These are phyloP conservation scores for Saraca asoca DNA, from an alignment of 331 rosid species.

Conservation along the genomic window DNA sequence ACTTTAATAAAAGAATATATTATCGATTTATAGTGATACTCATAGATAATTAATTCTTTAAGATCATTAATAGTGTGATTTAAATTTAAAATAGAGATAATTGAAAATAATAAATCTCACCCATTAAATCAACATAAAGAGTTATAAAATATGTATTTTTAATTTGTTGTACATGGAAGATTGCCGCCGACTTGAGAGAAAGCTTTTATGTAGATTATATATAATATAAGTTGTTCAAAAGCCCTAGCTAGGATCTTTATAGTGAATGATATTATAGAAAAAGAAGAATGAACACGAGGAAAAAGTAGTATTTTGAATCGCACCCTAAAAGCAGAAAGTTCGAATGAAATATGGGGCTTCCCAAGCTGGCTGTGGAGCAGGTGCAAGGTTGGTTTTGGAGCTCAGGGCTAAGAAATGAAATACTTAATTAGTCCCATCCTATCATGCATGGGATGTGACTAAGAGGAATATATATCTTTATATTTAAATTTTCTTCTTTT, in stretches of 20 bases:
- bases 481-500: background rate
- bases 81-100: too few relatives aligned
- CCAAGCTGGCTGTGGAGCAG: constrained; percentile 67
- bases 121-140: too few relatives aligned
- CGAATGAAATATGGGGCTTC: constrained; percentile 32
- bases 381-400: constrained; percentile 63
- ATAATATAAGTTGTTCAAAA: constrained; percentile 27
- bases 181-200: constrained; percentile 48
- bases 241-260: constrained; percentile 21
- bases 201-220: constrained; percentile 1
- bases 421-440: constrained; percentile 45
- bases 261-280: background rate
- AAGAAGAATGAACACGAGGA: constrained; percentile 1
- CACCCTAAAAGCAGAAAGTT: constrained; percentile 44
- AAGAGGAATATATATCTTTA: too few relatives aligned
- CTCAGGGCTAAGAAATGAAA: constrained; percentile 42
- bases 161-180: constrained; percentile 24
- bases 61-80: too few relatives aligned
- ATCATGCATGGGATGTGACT: constrained; percentile 50
- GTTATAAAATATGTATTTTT: too few relatives aligned
- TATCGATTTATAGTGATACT: too few relatives aligned
- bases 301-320: constrained; percentile 11
- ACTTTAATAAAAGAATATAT: too few relatives aligned
- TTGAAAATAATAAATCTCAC: too few relatives aligned
- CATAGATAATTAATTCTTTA: too few relatives aligned